Evolutionary conservation across 805 yeast genomes (phyloP).

Genomic region (Saturnispora dispora): DNA sequence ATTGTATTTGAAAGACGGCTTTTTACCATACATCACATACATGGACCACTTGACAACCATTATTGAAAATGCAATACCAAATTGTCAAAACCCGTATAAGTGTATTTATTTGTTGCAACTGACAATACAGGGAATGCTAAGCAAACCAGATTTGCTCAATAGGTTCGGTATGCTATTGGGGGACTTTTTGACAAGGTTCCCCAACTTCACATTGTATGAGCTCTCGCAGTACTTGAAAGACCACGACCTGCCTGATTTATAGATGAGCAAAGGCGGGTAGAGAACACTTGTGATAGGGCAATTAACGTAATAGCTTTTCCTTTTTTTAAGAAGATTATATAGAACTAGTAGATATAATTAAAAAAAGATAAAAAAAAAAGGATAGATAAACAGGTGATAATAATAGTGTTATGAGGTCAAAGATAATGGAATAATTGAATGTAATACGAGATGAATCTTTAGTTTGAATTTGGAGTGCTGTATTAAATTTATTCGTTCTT

Average conservation of each 20-base stretch:
- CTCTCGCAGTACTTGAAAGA: conserved; percentile 6
- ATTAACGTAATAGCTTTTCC: background rate
- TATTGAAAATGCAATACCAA: conserved; percentile 5
- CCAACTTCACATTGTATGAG: conserved; percentile 11
- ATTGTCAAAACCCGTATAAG: conserved; percentile 9
- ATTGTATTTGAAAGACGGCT: conserved; percentile 5
- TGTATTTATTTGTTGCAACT: conserved; percentile 5
- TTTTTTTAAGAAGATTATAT: background rate
- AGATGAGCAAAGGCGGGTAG: background rate
- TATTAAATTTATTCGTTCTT: conserved; percentile 18
- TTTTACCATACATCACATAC: conserved; percentile 11
- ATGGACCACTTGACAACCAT: conserved; percentile 8
- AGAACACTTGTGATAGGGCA: too few relatives aligned
- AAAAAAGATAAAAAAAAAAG: background rate
- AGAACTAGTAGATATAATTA: background rate
- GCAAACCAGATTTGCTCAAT: background rate
- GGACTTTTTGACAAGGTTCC: conserved; percentile 8
- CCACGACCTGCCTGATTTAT: conserved; percentile 4
- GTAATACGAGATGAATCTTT: background rate
- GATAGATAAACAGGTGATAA: background rate
- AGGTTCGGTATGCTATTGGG: conserved; percentile 1
- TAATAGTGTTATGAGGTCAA: background rate
- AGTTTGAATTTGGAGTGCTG: background rate
- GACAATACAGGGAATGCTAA: conserved; percentile 7
- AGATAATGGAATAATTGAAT: background rate